Evolutionary conservation across 306 rosid genomes (phyloP).

Genomic region (Coriaria nepalensis): DNA sequence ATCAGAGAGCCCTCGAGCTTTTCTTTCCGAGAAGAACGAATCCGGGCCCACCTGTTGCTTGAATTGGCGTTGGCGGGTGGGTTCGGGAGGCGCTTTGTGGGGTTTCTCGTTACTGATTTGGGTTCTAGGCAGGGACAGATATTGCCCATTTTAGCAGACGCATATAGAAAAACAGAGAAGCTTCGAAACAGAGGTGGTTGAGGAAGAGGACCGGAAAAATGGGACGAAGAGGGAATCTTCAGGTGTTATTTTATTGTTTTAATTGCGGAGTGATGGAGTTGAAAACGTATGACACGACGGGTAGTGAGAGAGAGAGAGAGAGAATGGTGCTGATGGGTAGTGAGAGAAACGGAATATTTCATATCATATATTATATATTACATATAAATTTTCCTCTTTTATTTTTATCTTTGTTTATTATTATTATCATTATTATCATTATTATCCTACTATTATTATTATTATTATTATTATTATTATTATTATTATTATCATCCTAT

Average conservation of each 20-base stretch:
- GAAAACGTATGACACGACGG: too few species aligned
- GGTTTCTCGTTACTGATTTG: slow-evolving; percentile 22
- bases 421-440: too few species aligned
- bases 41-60: slow-evolving; percentile 40
- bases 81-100: slow-evolving; percentile 42
- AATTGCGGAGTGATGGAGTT: too few species aligned
- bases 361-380: too few species aligned
- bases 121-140: slow-evolving; percentile 50
- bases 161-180: slow-evolving; percentile 23
- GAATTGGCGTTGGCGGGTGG: slow-evolving; percentile 24
- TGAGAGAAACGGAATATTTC: background rate
- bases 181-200: background rate
- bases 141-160: slow-evolving; percentile 59
- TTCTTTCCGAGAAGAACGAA: slow-evolving; percentile 42
- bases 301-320: background rate
- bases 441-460: too few species aligned
- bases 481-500: too few species aligned
- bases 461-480: too few species aligned
- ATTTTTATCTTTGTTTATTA: too few species aligned
- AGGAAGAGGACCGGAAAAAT: background rate
- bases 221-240: background rate
- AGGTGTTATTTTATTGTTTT: background rate
- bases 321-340: background rate
- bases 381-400: too few species aligned
- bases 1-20: slow-evolving; percentile 40